Base-by-base conservation (phyloP, 208 protist genomes). In the Trypanosoma cruzi region DNA sequence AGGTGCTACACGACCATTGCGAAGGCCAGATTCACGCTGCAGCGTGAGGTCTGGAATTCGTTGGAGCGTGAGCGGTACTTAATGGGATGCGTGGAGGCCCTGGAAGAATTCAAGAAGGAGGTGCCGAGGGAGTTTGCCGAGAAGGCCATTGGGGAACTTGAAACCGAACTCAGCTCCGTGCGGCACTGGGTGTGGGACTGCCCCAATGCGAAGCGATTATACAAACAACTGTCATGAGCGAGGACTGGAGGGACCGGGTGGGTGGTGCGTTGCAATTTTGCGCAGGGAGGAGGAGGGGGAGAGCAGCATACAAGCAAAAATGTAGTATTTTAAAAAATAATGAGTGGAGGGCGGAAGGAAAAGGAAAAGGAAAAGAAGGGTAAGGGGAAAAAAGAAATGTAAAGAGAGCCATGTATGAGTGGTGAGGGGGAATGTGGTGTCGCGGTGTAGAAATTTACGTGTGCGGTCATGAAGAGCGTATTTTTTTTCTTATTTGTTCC, bases 141-240 rank as follows among this genome's bases (percentile, higher is more conserved):
- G 26, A 96, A 96, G 79, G 83, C 82, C 34, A 82, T 94, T 77
- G 75, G 71, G 54, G 89, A 96, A 78, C 79, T 96, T 53, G 76
- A 95, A 68, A 75, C 90, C 42, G 73, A 88, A 31, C 78, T 96
- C 24, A 76, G 84, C 36, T 89, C 84, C 72, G 82, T 96, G 76
- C 92, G 92, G 58, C 92, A 96, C 80, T 96, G 92, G 92, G 78
- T 94, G 42, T 92, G 77, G 73, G 92, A 94, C 71, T 94, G 87
- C 71, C 92, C 92, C n/a, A 95, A 95, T 62, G 88, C 76, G 56
- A 96, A 96, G 82, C 77, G 86, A 52, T 91, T 82, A 52, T 96
- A 88, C 70, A 86, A 80, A 28, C 82, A 86, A 13, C 37, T 77
- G 26, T 1, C 71, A 1, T 77, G 58, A 65, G n/a, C 40, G n/a